Conservation (phyloP, 805 yeast species). For the Metschnikowia arizonensis region DNA sequence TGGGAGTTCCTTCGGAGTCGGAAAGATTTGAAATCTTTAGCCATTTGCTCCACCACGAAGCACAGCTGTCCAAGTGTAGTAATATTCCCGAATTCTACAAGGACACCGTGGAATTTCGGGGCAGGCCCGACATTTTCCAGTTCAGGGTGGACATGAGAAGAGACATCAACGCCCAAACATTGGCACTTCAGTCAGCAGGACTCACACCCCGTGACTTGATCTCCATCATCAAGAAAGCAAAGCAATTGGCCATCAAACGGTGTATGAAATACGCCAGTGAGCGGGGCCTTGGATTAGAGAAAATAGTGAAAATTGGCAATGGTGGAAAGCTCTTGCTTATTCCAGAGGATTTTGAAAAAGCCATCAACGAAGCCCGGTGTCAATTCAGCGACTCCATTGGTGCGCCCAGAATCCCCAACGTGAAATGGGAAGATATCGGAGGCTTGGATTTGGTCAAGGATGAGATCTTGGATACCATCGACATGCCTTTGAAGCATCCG, state of each 20-base stretch:
- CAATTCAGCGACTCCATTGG: conserved; percentile 93
- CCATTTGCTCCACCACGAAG: conserved; percentile 37
- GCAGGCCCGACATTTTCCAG: conserved; percentile 15
- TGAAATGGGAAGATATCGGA: conserved; percentile 96
- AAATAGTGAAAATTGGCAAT: conserved; percentile 41
- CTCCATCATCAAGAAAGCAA: conserved; percentile 66
- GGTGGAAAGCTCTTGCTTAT: conserved; percentile 53
- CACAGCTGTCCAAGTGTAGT: conserved; percentile 7
- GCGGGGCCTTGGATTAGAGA: conserved; percentile 18
- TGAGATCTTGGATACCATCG: conserved; percentile 92
- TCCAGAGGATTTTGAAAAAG: conserved; percentile 60
- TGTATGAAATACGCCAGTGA: conserved; percentile 31
- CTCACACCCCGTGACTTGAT: conserved; percentile 77
- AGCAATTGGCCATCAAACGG: conserved; percentile 52
- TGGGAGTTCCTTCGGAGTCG: conserved; percentile 72
- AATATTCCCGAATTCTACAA: conserved; percentile 18
- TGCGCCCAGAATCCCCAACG: conserved; percentile 93
- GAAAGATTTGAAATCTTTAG: conserved; percentile 67
- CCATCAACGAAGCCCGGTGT: conserved; percentile 77
- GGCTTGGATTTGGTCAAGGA: conserved; percentile 87
- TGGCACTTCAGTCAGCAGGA: conserved; percentile 90
- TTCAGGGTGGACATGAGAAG: conserved; percentile 25
- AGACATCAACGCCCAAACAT: conserved; percentile 47
- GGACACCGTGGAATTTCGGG: conserved; percentile 20
- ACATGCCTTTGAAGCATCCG: conserved; percentile 91